phyloP scores from a whole-genome alignment of 305 asterid genomes.

The Fraxinus latifolia region DNA sequence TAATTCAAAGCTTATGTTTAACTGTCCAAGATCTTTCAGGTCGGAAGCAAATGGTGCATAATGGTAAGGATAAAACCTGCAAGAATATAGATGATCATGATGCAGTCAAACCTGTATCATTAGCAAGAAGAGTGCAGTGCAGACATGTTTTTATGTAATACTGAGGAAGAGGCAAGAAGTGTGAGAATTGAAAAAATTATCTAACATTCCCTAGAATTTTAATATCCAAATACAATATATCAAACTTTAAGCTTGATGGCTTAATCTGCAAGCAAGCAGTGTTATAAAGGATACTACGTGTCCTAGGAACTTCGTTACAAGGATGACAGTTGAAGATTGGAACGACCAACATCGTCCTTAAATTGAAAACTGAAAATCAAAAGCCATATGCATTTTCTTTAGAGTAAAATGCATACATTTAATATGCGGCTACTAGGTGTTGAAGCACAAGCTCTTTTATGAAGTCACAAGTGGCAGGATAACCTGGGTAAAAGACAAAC shows the following conservation, averaged over 20 bases:
- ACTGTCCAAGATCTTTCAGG: slow-evolving; percentile 70
- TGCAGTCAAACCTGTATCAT: slow-evolving; percentile 25
- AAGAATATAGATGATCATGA: slow-evolving; percentile 15
- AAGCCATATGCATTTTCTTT: not conserved
- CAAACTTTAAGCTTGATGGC: not conserved
- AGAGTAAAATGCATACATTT: not conserved
- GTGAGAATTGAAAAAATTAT: not conserved
- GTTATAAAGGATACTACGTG: not conserved
- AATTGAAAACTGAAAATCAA: slow-evolving; percentile 17
- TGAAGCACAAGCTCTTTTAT: not conserved
- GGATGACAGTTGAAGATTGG: not conserved
- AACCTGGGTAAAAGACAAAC: slow-evolving; percentile 1
- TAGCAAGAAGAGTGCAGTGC: slow-evolving; percentile 2
- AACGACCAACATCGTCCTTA: slow-evolving; percentile 5
- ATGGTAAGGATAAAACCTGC: slow-evolving; percentile 97
- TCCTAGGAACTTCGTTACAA: not conserved
- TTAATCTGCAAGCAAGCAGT: not conserved
- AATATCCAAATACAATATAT: not conserved
- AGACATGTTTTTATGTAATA: not conserved
- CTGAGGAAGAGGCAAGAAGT: not conserved
- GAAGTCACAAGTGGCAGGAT: slow-evolving; percentile 8
- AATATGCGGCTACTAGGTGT: not conserved
- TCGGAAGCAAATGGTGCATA: slow-evolving; percentile 99
- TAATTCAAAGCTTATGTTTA: slow-evolving; percentile 66
- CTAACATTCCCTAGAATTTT: not conserved